Conservation (phyloP, 2,329 filamentous ascomycete genomes). For the Trichoderma lentiforme region DNA sequence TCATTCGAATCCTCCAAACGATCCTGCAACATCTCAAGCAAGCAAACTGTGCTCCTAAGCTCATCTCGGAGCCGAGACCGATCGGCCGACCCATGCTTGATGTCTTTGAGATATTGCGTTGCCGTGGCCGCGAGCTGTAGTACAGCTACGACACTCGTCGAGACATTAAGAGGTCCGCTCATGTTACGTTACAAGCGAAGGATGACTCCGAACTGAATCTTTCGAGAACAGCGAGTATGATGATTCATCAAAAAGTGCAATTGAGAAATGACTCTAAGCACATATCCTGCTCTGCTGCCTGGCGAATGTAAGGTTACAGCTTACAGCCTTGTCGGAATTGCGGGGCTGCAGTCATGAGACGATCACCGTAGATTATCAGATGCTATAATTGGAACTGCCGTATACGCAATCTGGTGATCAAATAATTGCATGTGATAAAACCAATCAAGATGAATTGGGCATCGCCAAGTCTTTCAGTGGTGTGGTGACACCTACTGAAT, state of each 20-base stretch:
- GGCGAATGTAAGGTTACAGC: not conserved
- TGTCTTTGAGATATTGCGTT: conserved; percentile 7
- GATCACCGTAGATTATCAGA: not conserved
- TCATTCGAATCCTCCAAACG: conserved; percentile 11
- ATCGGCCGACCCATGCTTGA: conserved; percentile 15
- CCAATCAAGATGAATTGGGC: not conserved
- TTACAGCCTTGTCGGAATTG: not conserved
- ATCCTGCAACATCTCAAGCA: conserved; percentile 17
- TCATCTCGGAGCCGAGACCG: conserved; percentile 12
- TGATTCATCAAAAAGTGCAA: not conserved
- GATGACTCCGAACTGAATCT: not conserved
- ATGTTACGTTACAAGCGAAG: not conserved
- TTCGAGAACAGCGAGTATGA: not conserved
- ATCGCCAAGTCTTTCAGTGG: not conserved
- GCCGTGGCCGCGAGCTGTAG: not conserved
- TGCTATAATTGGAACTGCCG: not conserved
- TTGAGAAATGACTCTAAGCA: not conserved
- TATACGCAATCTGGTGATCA: not conserved
- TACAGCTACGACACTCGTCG: not conserved
- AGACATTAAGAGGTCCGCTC: not conserved
- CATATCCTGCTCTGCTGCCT: no score
- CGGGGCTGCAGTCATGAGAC: not conserved
- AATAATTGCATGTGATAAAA: not conserved
- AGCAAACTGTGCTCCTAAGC: conserved; percentile 4
- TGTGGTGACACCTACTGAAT: not conserved